phyloP scores from a whole-genome alignment of 352 stramenopile genomes.

The Globisporangium polare region DNA sequence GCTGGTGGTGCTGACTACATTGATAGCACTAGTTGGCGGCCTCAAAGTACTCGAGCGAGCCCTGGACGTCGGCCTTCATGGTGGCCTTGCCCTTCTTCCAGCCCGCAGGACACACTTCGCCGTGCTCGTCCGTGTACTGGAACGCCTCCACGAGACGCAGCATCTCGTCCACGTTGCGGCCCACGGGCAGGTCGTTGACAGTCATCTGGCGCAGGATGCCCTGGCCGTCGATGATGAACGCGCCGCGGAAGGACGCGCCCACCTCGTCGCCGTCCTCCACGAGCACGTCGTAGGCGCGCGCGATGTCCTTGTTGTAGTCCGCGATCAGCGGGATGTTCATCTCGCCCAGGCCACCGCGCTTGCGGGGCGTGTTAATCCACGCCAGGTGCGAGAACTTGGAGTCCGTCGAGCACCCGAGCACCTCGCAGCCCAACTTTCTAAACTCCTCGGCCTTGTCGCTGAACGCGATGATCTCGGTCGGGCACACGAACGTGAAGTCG shows the following conservation, averaged over 20 bases:
- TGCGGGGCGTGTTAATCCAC: constrained; percentile 88
- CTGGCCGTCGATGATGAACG: constrained; percentile 90
- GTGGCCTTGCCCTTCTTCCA: constrained; percentile 74
- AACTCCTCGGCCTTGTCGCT: constrained; percentile 82
- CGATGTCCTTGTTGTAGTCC: constrained; percentile 86
- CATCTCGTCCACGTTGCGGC: constrained; percentile 66
- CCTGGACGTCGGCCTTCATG: constrained; percentile 82
- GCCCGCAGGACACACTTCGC: constrained; percentile 61
- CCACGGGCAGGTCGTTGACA: constrained; percentile 61
- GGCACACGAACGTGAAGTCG: constrained; percentile 91
- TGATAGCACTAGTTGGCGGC: background rate
- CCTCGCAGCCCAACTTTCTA: constrained; percentile 64
- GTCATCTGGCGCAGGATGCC: constrained; percentile 28
- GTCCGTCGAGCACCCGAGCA: constrained; percentile 79
- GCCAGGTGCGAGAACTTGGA: constrained; percentile 87
- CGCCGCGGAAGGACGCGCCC: constrained; percentile 76
- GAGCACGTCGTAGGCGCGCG: constrained; percentile 80
- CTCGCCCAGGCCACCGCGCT: constrained; percentile 85
- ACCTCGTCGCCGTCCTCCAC: constrained; percentile 55
- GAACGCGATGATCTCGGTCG: constrained; percentile 90
- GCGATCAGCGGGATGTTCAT: constrained; percentile 90
- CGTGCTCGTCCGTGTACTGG: constrained; percentile 74
- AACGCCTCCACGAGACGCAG: constrained; percentile 70
- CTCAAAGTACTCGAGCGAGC: constrained; percentile 74
- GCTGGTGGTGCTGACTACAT: no score